phyloP scores from a whole-genome alignment of 495 filamentous ascomycete species.

The Penicillium coprophilum region DNA sequence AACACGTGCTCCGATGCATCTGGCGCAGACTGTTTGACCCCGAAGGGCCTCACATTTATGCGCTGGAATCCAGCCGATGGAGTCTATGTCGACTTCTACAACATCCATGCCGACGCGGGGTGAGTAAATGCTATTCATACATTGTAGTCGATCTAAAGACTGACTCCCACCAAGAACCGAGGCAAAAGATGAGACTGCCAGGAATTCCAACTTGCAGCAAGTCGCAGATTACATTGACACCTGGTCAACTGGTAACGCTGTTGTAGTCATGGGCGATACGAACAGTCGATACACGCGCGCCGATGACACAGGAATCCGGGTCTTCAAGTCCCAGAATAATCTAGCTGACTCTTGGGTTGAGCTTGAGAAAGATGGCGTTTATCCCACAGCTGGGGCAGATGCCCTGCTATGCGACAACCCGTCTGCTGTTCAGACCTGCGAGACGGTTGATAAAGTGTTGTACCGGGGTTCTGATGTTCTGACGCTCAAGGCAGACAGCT shows the following conservation, averaged over 20 bases:
- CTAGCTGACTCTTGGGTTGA: conserved; percentile 56
- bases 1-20: conserved; percentile 53
- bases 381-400: conserved; percentile 42
- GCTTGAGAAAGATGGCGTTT: conserved; percentile 41
- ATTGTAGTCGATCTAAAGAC: background rate
- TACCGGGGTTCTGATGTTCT: conserved; percentile 53
- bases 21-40: conserved; percentile 58
- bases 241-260: conserved; percentile 55
- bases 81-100: conserved; percentile 59
- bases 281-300: conserved; percentile 58
- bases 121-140: conserved; percentile 9
- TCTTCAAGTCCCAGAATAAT: conserved; percentile 45
- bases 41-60: conserved; percentile 66
- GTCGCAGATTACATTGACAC: conserved; percentile 53
- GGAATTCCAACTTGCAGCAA: conserved; percentile 56
- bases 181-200: conserved; percentile 45
- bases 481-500: conserved; percentile 40
- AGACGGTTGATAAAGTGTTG: conserved; percentile 64
- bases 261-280: conserved; percentile 59
- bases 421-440: conserved; percentile 48
- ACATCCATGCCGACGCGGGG: conserved; percentile 63
- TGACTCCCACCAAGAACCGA: conserved; percentile 29
- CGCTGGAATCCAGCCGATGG: conserved; percentile 45
- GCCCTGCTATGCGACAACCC: conserved; percentile 50
- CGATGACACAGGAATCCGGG: conserved; percentile 46